Evolutionary conservation across 495 filamentous ascomycete species (phyloP), one percentile per base, ranked within the genome.

Genomic region (Aspergillus sparsus): DNA sequence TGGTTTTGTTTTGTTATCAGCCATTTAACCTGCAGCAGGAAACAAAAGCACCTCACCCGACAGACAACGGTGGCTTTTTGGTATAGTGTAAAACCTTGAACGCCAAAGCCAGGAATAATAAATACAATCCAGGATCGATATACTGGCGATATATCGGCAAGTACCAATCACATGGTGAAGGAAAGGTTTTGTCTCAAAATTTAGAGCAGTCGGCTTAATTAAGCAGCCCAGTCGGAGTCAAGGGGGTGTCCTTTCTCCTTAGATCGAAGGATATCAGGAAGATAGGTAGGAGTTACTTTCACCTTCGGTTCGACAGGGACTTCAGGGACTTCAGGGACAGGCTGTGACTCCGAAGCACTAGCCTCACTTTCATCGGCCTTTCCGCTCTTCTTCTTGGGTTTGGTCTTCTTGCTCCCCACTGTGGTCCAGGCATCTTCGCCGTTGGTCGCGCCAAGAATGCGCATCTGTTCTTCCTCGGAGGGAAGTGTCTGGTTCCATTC

Each of bases 401-500:
- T 27, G 21, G 75, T 70, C 60, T 77, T 79, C 74, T 93, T 93
- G 61, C 84, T 89, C 51, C 82, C 80, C 51, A 93, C 89, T 18
- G 89, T 91, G 59, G 78, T 90, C 89, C 90, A 92, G 35, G 83
- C 84, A 56, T 87, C 84, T 11, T 85, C 81, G 18, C 76, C 76
- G 21, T 74, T 74, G 64, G 85, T 77, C 45, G 82, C 82, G 33
- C 75, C 82, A 33, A 90, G 76, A 62, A 88, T 76, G 70, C 87
- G 82, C 74, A 94, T 75, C 76, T 95, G 91, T 73, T 94, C 91
- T 68, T 96, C 91, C 73, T 95, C 91, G 0, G 90, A 90, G 6
- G 87, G 89, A 44, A 89, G 78, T 55, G 80, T 80, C 46, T 78
- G 71, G 45, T 78, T 74, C 85, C 82, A 89, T 61, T 74, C 66